Conservation (phyloP, 257 asterid species). For the Solanum infundibuliforme region DNA sequence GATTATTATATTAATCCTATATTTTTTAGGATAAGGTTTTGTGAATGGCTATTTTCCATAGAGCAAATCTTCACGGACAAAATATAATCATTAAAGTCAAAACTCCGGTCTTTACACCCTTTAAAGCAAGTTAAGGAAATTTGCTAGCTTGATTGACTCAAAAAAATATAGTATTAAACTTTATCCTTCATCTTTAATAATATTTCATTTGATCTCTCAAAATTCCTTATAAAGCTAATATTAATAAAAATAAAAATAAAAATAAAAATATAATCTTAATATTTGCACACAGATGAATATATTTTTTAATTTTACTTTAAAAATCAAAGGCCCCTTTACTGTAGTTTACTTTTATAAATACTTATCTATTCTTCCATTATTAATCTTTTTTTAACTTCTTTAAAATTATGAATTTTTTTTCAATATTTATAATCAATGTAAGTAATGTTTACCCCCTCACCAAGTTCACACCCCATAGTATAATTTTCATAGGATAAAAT, state of each 20-base stretch:
- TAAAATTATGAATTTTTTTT: no score
- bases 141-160: background rate
- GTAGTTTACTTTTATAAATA: no score
- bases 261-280: background rate
- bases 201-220: background rate
- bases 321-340: background rate
- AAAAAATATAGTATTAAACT: background rate
- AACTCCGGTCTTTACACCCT: background rate
- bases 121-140: background rate
- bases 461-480: background rate
- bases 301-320: no score
- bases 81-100: background rate
- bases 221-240: background rate
- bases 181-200: background rate
- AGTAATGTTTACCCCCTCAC: background rate
- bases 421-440: background rate
- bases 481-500: background rate
- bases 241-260: no score
- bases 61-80: background rate
- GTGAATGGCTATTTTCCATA: background rate
- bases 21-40: background rate
- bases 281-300: background rate
- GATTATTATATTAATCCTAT: background rate
- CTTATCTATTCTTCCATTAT: background rate
- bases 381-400: background rate